Base-by-base conservation (phyloP, 176 grass and related monocot species). In the Avena atlantica region DNA sequence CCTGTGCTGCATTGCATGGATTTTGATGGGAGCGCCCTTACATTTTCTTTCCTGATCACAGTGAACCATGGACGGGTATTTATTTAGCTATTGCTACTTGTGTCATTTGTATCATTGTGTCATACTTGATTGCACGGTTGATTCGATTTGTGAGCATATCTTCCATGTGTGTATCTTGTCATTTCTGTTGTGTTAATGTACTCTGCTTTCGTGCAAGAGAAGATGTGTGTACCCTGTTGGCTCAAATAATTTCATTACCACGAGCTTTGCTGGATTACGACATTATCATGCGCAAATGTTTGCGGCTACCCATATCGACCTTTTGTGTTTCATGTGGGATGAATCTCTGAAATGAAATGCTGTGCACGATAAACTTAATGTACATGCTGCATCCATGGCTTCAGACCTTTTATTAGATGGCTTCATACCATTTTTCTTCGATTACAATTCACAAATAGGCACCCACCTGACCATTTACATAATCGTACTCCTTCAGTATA, bases 1-100 rank as follows among this genome's bases (percentile, higher is more conserved):
- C 40, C 9, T 21, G 82, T 81, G 81, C 90, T 88, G 76, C 86
- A 78, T 88, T 82, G 82, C 90, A 71, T 91, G 86, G 82, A 85
- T 81, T 88, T 82, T 82, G 50, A 56, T 77, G 78, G 70, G 89
- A 81, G 80, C 80, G 40, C 49, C 67, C 69, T 52, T 82, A 15
- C 4, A 61, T 56, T 76, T 79, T 31, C 20, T 75, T 61, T 80
- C 57, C 42, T 70, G 44, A 80, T 84, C 59, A 55, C 74, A 52
- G 58, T 9, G 81, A 76, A 85, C 69, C 31, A 7, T 17, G 48
- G 59, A 83, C 78, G 16, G 57, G n/a, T 67, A n/a, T 52, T 85
- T 81, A 21, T 81, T 80, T 88, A 69, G 27, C 52, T 52, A 55
- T 85, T 88, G 82, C 86, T 72, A 47, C 73, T 53, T 53, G 24